Evolutionary conservation across 164 flowering plant species (phyloP), one percentile per base, ranked within the genome.

Genomic region (Santalum album): DNA sequence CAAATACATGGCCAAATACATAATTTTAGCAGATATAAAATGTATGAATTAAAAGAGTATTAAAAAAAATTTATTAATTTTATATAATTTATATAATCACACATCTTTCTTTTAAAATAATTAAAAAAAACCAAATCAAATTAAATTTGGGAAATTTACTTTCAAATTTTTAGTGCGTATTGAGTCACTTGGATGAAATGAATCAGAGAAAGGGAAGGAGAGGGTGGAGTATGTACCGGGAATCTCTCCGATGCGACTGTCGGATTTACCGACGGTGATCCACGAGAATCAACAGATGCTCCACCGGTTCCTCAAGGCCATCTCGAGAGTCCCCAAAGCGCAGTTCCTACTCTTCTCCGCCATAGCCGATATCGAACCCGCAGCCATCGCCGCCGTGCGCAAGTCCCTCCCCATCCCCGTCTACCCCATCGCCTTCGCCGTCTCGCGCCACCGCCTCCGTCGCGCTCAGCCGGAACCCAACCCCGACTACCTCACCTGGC

Each of bases 191-290:
- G 4, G 34, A 29, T 29, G n/a, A n/a, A 12, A 10, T 32, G 68
- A 75, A 66, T 21, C 9, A 57, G 53, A 35, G 26, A 24, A 57
- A 12, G 78, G 75, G 20, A 55, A 61, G 1, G 77, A 78, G 56
- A 43, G 20, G 1, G 60, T 80, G 12, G 76, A 78, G 39, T 78
- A 71, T 64, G 69, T 80, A 2, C 80, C 86, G 0, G 90, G 90
- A 43, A 27, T 80, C 40, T 36, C 76, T 20, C 21, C 78, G 0
- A 73, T 59, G 0, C 60, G 78, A 1, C 20, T 80, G 1, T 55
- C 54, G 7, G 87, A 84, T 35, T 58, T 84, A 20, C 76, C 78
- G 2, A 18, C 72, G 25, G 0, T 61, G 4, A 60, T 74, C 49
- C 2, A 26, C 14, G 54, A 32, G 23, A 55, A 21, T 1, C 21